phyloP scores from a whole-genome alignment of 371 early-diverging fungal genomes.

The Syncephalis plumigaleata region DNA sequence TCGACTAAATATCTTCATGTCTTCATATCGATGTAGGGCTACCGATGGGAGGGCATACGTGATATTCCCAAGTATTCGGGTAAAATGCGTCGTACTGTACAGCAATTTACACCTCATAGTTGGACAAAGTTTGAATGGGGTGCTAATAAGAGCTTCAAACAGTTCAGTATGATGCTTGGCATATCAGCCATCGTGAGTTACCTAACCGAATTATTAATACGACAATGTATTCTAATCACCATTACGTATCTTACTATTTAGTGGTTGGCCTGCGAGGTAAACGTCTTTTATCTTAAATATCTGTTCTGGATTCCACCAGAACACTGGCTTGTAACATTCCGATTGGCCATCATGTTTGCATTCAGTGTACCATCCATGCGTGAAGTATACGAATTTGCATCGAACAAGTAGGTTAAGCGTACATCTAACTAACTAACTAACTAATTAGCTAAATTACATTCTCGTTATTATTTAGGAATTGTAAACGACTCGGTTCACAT shows the following conservation, averaged over 20 bases:
- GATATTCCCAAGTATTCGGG: constrained; percentile 68
- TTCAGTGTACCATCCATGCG: constrained; percentile 72
- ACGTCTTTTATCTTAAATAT: constrained; percentile 87
- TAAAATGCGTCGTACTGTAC: constrained; percentile 72
- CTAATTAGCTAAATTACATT: neutral
- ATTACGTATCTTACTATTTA: constrained; percentile 7
- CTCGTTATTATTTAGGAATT: constrained; percentile 15
- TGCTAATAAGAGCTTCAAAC: constrained; percentile 20
- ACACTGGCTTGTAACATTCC: constrained; percentile 61
- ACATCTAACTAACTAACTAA: neutral
- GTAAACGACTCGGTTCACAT: constrained; percentile 69
- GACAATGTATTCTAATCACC: neutral
- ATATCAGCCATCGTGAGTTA: constrained; percentile 13
- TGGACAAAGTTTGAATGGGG: constrained; percentile 88
- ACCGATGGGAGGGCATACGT: constrained; percentile 82
- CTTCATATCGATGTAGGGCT: too few species aligned
- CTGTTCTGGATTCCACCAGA: constrained; percentile 88
- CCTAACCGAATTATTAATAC: neutral
- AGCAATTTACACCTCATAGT: constrained; percentile 85
- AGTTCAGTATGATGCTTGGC: constrained; percentile 15
- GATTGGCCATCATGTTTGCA: constrained; percentile 65
- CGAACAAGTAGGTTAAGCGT: constrained; percentile 35
- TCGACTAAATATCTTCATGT: neutral
- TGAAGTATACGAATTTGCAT: constrained; percentile 80
- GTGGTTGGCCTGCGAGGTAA: constrained; percentile 67